Percentiles rank a stretch among this genome's conserved stretches.
These are phyloP conservation scores for Inga leiocalycina DNA, from an alignment of 306 rosid genomes.

Conservation along the genomic window DNA sequence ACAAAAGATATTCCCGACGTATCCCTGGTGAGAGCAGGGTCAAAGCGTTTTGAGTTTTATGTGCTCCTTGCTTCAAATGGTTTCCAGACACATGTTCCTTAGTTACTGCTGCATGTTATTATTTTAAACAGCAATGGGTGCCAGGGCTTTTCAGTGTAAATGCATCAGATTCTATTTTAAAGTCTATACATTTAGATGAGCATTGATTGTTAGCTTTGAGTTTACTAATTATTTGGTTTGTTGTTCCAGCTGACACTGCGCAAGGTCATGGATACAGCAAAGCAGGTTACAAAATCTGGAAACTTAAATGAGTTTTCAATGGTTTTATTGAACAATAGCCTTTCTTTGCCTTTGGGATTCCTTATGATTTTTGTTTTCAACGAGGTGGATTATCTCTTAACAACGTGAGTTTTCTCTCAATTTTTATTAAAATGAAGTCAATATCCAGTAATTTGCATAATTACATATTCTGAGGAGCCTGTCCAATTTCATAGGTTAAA, in stretches of 20 bases:
- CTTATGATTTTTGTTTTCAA: constrained; percentile 73
- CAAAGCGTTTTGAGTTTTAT: neutral
- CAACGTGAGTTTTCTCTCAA: constrained; percentile 66
- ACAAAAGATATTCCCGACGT: neutral
- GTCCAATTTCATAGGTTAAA: constrained; percentile 20
- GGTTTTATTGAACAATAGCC: constrained; percentile 95
- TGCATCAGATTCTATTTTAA: neutral
- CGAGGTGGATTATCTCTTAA: constrained; percentile 87
- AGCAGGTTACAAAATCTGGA: constrained; percentile 85
- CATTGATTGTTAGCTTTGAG: constrained; percentile 9
- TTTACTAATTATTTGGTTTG: constrained; percentile 37
- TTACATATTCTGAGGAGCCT: constrained; percentile 9
- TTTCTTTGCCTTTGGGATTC: constrained; percentile 90
- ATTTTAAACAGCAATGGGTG: neutral
- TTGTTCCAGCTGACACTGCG: constrained; percentile 82
- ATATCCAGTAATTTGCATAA: constrained; percentile 20
- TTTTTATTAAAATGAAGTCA: constrained; percentile 18
- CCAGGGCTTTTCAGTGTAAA: neutral
- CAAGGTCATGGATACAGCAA: constrained; percentile 95
- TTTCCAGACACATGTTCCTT: neutral
- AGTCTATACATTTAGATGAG: constrained; percentile 14
- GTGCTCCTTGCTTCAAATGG: neutral
- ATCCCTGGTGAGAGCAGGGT: neutral
- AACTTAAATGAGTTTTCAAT: constrained; percentile 91
- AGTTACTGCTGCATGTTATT: neutral